phyloP scores from a whole-genome alignment of 345 rosid genomes.

The Populus deltoides region DNA sequence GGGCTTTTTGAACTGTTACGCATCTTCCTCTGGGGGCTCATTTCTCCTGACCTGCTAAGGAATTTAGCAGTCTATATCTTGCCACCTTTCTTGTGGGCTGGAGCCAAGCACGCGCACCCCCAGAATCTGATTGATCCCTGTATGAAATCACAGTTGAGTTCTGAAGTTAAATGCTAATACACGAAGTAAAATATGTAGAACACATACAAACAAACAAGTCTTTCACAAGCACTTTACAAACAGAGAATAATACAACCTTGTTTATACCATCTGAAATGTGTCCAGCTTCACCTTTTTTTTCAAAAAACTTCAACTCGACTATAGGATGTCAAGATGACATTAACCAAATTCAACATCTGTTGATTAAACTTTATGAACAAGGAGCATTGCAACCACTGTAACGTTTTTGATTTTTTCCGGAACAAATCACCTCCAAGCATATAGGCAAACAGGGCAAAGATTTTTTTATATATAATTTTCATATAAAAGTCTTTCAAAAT shows the following conservation, averaged over 20 bases:
- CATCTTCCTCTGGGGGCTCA: constrained; percentile 39
- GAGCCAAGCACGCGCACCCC: constrained; percentile 22
- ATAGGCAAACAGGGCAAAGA: too few species aligned
- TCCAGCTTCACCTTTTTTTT: not conserved
- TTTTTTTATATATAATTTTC: too few species aligned
- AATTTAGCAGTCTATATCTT: constrained; percentile 60
- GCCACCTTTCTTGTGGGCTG: constrained; percentile 15
- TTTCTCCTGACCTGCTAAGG: constrained; percentile 49
- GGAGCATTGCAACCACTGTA: not conserved
- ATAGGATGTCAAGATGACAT: not conserved
- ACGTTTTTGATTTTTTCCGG: too few species aligned
- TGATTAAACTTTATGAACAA: not conserved
- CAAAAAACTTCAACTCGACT: not conserved
- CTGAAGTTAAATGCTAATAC: not conserved
- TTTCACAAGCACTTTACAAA: not conserved
- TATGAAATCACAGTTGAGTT: constrained; percentile 12
- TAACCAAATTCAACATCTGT: not conserved
- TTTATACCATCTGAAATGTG: not conserved
- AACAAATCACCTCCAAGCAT: too few species aligned
- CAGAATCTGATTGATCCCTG: constrained; percentile 29
- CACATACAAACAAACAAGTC: not conserved
- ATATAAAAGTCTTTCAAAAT: too few species aligned
- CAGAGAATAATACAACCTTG: not conserved
- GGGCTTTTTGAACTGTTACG: constrained; percentile 46
- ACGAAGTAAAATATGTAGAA: not conserved